Evolutionary conservation across 1,284 basidiomycete species (phyloP).

Genomic region (Ceraceosorus bombacis): DNA sequence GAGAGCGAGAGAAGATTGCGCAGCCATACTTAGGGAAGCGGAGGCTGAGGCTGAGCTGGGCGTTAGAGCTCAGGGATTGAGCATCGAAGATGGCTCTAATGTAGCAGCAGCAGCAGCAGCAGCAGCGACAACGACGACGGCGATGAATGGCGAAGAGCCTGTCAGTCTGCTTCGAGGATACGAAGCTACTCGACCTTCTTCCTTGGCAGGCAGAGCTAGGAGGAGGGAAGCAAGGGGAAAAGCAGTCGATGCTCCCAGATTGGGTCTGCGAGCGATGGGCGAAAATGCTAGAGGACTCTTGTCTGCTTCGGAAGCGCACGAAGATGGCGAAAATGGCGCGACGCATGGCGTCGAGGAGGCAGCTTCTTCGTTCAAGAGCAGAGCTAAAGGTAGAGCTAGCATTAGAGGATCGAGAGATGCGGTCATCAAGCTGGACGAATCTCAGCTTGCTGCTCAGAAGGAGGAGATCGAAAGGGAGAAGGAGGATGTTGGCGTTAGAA

Average conservation of each 20-base stretch:
- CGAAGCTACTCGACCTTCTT: slow-evolving; percentile 42
- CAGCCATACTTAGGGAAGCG: not conserved
- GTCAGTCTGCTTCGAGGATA: slow-evolving; percentile 46
- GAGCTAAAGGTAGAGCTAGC: slow-evolving; percentile 23
- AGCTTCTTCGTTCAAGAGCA: slow-evolving; percentile 9
- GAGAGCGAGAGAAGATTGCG: slow-evolving; percentile 33
- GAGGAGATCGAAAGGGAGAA: slow-evolving; percentile 38
- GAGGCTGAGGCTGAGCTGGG: slow-evolving; percentile 37
- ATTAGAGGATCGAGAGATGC: slow-evolving; percentile 13
- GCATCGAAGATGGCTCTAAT: slow-evolving; percentile 29
- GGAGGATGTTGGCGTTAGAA: slow-evolving; percentile 28
- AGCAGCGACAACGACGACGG: slow-evolving; percentile 15
- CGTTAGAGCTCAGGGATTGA: slow-evolving; percentile 42
- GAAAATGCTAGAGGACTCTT: slow-evolving; percentile 38
- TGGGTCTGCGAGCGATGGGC: slow-evolving; percentile 40
- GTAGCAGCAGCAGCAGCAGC: slow-evolving; percentile 8
- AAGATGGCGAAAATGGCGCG: not conserved
- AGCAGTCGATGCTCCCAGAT: slow-evolving; percentile 18
- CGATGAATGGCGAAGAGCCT: slow-evolving; percentile 17
- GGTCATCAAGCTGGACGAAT: slow-evolving; percentile 14
- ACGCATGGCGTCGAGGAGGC: not conserved
- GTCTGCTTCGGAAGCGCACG: not conserved
- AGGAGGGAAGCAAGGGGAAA: slow-evolving; percentile 30
- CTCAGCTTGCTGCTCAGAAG: slow-evolving; percentile 41
- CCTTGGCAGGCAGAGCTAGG: slow-evolving; percentile 29